phyloP scores from a whole-genome alignment of 495 filamentous ascomycete species.

The Penicillium longicatenatum region DNA sequence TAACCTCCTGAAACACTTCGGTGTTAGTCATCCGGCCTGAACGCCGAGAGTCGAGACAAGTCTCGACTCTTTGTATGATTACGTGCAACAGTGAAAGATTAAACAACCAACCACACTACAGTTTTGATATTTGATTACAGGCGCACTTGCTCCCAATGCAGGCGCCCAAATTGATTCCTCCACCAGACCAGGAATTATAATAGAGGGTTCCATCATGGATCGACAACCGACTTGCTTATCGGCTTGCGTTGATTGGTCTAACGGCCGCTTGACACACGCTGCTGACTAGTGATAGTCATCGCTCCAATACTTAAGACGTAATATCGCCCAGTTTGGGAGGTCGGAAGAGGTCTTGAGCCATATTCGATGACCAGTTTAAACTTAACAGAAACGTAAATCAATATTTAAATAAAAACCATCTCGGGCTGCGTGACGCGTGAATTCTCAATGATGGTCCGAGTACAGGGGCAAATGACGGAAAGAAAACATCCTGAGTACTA shows the following conservation, averaged over 20 bases:
- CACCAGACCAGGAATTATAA: constrained; percentile 12
- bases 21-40: not conserved
- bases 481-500: not conserved
- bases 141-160: not conserved
- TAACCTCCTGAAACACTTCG: not conserved
- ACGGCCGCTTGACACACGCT: constrained; percentile 35
- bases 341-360: not conserved
- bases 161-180: constrained; percentile 3
- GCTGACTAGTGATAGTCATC: constrained; percentile 32
- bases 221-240: constrained; percentile 37
- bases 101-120: not conserved
- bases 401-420: not conserved
- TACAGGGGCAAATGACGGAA: not conserved
- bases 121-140: not conserved
- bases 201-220: constrained; percentile 14
- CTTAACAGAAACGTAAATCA: not conserved
- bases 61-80: not conserved
- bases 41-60: not conserved
- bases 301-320: constrained; percentile 9
- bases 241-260: constrained; percentile 29
- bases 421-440: not conserved
- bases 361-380: not conserved
- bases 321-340: not conserved
- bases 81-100: constrained; percentile 1
- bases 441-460: not conserved